These are phyloP conservation scores for Brassica napus DNA, from an alignment of 345 rosid species.

Conservation along the genomic window DNA sequence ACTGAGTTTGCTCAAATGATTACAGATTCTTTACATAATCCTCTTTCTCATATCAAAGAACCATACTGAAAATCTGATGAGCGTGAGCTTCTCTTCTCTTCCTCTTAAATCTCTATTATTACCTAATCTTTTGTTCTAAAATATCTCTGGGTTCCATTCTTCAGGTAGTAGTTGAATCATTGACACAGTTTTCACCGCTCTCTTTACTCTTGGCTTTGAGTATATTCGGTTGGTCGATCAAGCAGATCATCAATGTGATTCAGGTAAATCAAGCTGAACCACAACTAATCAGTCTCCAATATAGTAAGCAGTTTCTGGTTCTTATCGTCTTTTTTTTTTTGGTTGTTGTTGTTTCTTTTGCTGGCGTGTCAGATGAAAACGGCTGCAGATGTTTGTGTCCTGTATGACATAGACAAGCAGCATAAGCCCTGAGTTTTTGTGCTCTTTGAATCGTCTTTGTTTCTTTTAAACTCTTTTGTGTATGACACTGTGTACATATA, in stretches of 20 bases:
- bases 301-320: constrained; percentile 5
- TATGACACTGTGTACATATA: constrained; percentile 23
- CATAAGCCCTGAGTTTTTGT: constrained; percentile 37
- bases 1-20: not conserved
- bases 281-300: not conserved
- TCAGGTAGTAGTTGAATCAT: constrained; percentile 56
- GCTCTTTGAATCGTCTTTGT: not conserved
- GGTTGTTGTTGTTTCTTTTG: not conserved
- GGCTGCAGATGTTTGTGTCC: constrained; percentile 87
- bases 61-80: constrained; percentile 57
- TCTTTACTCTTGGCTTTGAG: constrained; percentile 59
- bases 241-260: constrained; percentile 74
- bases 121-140: not conserved
- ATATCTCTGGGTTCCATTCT: constrained; percentile 21
- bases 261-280: constrained; percentile 54
- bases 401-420: constrained; percentile 72
- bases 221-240: constrained; percentile 81
- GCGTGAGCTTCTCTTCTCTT: constrained; percentile 47
- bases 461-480: constrained; percentile 8
- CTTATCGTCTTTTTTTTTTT: not conserved
- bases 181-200: constrained; percentile 49
- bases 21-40: constrained; percentile 81
- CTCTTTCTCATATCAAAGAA: constrained; percentile 68
- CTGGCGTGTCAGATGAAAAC: constrained; percentile 72
- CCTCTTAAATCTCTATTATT: not conserved